Base-by-base conservation (phyloP, 1,284 basidiomycete genomes). In the Neotropicomus parvogracilis region DNA sequence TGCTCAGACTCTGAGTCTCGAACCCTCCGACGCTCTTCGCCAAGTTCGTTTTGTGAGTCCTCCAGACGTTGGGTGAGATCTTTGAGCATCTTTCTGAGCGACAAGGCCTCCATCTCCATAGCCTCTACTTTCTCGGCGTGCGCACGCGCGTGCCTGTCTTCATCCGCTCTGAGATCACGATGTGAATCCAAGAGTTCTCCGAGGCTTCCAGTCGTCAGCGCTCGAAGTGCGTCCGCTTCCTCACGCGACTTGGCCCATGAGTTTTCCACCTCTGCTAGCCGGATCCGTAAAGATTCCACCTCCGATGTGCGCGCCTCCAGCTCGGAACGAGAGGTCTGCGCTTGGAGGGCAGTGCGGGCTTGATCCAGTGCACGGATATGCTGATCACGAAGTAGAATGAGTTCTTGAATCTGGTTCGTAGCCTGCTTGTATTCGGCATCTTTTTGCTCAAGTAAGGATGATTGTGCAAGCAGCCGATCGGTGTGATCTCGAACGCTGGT, bases 361-460 rank as follows among this genome's bases (percentile, higher is more conserved):
- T 97, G 91, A 43, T 93, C 90, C 46, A 99, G 75, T 1, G 93
- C 83, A 20, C 83, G 80, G 24, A 95, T 71, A 66, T 97, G 93
- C 58, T 92, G 85, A 43, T 93, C 91, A 26, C 85, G 80, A 14
- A 83, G 80, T 8, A 74, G 68, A 11, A 72, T 69, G 26, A 92
- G 74, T 52, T 87, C 88, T 27, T 91, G 84, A 13, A 95, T 72
- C 65, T 91, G 83, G 4, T 74, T 69, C 53, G 80, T 80, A 20
- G 83, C 69, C 48, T 78, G 74, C 49, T 82, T 71, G 52, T 85
- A 79, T 50, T 99, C 95, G 0, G 87, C 87, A 57, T 93, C 87
- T 53, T 81, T 80, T 64, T 90, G 87, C 55, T 90, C 83, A 8
- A 85, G 69, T 20, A 81, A 66, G n/a, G 91, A 90, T 2, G 82